Evolutionary conservation across 2,329 filamentous ascomycete genomes (phyloP).

Genomic region (Cladosporium austrohemisphaericum): DNA sequence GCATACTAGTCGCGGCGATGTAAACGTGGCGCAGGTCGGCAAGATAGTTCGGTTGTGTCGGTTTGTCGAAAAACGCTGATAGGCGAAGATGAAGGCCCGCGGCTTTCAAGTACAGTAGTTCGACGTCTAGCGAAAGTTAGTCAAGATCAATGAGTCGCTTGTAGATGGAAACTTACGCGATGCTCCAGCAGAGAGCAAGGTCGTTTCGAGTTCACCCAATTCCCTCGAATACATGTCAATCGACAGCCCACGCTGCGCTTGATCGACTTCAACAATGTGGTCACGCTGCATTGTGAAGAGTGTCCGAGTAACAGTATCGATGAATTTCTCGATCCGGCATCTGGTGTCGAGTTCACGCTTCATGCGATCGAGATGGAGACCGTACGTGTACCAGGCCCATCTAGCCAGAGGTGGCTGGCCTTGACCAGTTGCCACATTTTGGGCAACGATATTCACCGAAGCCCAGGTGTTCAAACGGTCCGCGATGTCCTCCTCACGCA

Average conservation of each 20-base stretch:
- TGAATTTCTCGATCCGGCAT: conserved; percentile 69
- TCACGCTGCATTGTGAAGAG: conserved; percentile 76
- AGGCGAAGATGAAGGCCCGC: conserved; percentile 72
- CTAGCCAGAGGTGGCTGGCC: conserved; percentile 63
- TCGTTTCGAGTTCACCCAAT: conserved; percentile 35
- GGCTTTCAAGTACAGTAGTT: conserved; percentile 64
- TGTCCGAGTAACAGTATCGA: conserved; percentile 72
- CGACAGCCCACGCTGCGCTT: conserved; percentile 34
- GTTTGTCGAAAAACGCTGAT: conserved; percentile 77
- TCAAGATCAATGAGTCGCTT: conserved; percentile 47
- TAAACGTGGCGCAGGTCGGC: conserved; percentile 73
- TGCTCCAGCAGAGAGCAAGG: conserved; percentile 30
- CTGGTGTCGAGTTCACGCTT: conserved; percentile 63
- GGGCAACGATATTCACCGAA: conserved; percentile 78
- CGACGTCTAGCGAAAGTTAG: conserved; percentile 49
- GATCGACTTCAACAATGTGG: conserved; percentile 53
- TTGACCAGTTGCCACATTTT: conserved; percentile 76
- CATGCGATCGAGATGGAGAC: conserved; percentile 65
- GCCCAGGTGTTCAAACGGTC: conserved; percentile 80
- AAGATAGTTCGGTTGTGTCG: conserved; percentile 65
- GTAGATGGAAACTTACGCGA: conserved; percentile 24
- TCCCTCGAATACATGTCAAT: conserved; percentile 37
- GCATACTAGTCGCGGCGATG: conserved; percentile 65
- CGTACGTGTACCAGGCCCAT: conserved; percentile 61
- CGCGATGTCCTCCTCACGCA: conserved; percentile 74